These are phyloP conservation scores for Lagerstroemia speciosa DNA, from an alignment of 345 rosid species.

Conservation along the genomic window DNA sequence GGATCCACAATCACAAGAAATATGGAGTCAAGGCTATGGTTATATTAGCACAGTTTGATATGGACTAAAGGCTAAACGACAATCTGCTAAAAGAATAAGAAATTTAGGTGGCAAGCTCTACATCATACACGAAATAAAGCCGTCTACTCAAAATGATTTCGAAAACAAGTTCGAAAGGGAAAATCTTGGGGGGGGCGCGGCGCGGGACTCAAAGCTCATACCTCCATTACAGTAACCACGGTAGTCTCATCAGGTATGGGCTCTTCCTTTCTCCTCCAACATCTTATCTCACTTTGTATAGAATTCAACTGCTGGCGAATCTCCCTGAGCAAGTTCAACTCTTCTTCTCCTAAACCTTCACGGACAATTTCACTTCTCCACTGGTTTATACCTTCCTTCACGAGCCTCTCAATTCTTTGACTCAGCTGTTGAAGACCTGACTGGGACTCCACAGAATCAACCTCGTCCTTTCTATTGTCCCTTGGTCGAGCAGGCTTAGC, in stretches of 20 bases:
- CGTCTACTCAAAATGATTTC: not conserved
- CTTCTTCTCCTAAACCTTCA: slow-evolving; percentile 40
- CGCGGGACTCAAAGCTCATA: slow-evolving; percentile 12
- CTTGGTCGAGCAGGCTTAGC: not conserved
- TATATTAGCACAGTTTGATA: not conserved
- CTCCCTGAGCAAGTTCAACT: slow-evolving; percentile 46
- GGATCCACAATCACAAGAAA: no score
- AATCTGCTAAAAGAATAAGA: no score
- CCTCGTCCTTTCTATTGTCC: not conserved
- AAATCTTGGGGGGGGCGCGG: no score
- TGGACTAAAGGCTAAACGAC: not conserved
- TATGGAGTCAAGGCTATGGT: not conserved
- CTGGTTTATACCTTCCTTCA: slow-evolving; percentile 22
- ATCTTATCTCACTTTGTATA: slow-evolving; percentile 49
- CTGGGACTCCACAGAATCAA: not conserved
- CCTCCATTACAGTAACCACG: slow-evolving; percentile 34
- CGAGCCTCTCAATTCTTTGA: slow-evolving; percentile 40
- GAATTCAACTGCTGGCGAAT: slow-evolving; percentile 52
- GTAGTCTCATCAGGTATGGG: slow-evolving; percentile 19
- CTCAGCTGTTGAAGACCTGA: slow-evolving; percentile 24
- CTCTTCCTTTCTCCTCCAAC: slow-evolving; percentile 27
- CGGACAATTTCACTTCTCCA: slow-evolving; percentile 27
- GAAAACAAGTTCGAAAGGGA: not conserved
- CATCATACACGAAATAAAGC: not conserved
- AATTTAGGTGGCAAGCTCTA: not conserved